Conservation (phyloP, 441 rosid species). For the Macaranga tanarius region DNA sequence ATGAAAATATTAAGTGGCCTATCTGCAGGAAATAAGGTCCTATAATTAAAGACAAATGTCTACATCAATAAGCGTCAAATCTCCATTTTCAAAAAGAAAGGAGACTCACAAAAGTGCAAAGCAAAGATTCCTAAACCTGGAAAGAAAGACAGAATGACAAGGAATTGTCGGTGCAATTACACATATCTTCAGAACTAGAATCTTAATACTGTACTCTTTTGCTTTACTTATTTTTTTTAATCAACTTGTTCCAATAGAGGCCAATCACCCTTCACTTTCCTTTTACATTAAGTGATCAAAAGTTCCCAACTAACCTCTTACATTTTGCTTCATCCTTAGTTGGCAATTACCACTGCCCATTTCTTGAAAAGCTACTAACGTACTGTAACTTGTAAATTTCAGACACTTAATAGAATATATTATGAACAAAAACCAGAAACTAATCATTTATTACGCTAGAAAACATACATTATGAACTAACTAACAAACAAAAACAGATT, state of each 20-base stretch:
- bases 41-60: slow-evolving; percentile 15
- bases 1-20: slow-evolving; percentile 14
- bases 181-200: slow-evolving; percentile 25
- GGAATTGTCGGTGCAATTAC: slow-evolving; percentile 33
- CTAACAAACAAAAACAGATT: slow-evolving; percentile 7
- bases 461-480: slow-evolving; percentile 3
- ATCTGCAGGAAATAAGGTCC: slow-evolving; percentile 22
- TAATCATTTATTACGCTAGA: not conserved
- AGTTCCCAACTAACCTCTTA: slow-evolving; percentile 9
- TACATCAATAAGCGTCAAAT: slow-evolving; percentile 27
- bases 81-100: slow-evolving; percentile 32
- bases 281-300: slow-evolving; percentile 12
- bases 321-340: slow-evolving; percentile 5
- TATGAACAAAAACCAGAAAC: too few species aligned
- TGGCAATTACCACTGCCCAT: not conserved
- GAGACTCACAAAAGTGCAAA: slow-evolving; percentile 23
- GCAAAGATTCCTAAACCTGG: slow-evolving; percentile 34
- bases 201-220: slow-evolving; percentile 29
- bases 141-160: slow-evolving; percentile 18
- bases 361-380: not conserved
- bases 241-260: slow-evolving; percentile 23
- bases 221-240: slow-evolving; percentile 33
- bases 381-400: not conserved
- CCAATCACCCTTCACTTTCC: slow-evolving; percentile 26
- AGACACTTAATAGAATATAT: too few species aligned